Evolutionary conservation across 78 protist species (phyloP).

Genomic region (Chrysochromulina tobinii): DNA sequence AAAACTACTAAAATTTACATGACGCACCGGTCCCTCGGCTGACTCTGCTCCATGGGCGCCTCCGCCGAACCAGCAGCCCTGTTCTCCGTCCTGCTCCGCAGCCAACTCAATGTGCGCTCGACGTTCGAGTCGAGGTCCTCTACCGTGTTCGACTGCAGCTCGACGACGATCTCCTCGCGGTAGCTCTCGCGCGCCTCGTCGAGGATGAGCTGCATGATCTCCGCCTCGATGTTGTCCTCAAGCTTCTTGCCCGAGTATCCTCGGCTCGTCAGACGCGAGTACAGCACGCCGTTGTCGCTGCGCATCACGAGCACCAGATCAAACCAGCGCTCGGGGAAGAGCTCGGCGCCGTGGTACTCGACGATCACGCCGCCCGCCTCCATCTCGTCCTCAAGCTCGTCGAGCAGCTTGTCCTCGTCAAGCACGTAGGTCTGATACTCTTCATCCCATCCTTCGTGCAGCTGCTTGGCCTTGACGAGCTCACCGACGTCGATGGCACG

Average conservation of each 20-base stretch:
- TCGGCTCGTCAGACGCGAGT: neutral
- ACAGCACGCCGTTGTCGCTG: slow-evolving; percentile 34
- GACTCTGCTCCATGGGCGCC: too few species aligned
- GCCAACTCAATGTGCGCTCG: neutral
- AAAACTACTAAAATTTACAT: too few species aligned
- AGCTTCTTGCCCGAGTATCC: slow-evolving; percentile 25
- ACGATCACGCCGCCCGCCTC: slow-evolving; percentile 35
- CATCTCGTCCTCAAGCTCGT: slow-evolving; percentile 48
- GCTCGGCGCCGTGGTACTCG: slow-evolving; percentile 44
- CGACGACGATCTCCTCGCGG: neutral
- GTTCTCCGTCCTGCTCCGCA: too few species aligned
- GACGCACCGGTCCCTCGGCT: too few species aligned
- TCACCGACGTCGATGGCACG: slow-evolving; percentile 29
- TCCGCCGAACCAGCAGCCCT: too few species aligned
- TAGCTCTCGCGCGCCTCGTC: neutral
- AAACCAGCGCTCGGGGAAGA: slow-evolving; percentile 54
- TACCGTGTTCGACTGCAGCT: neutral
- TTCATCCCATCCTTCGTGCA: slow-evolving; percentile 40
- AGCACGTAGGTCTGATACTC: slow-evolving; percentile 34
- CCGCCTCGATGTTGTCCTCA: slow-evolving; percentile 32
- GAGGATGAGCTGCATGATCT: slow-evolving; percentile 36
- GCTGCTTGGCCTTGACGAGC: slow-evolving; percentile 24
- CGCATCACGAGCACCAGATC: slow-evolving; percentile 50
- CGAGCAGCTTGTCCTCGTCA: slow-evolving; percentile 40
- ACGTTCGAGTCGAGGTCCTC: slow-evolving; percentile 1